Conservation (phyloP, 202 grass and related monocot genomes). For the Miscanthus sacchariflorus region DNA sequence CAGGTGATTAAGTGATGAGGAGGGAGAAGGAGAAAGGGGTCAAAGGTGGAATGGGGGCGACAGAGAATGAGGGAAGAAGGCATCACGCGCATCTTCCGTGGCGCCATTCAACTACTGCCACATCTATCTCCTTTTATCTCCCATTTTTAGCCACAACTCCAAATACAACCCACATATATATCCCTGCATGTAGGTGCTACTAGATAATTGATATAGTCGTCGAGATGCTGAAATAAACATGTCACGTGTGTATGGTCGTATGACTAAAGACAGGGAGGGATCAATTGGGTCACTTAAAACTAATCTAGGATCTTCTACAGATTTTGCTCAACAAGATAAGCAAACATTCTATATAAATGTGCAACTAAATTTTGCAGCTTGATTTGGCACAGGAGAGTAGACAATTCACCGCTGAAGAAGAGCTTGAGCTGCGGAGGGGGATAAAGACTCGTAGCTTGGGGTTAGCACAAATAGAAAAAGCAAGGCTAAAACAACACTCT, state of each 20-base stretch:
- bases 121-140: not conserved
- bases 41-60: not conserved
- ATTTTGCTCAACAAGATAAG: too few relatives aligned
- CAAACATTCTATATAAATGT: too few relatives aligned
- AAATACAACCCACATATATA: not conserved
- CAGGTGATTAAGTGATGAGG: not conserved
- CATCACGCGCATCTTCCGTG: slow-evolving; percentile 10
- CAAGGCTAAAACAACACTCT: too few relatives aligned
- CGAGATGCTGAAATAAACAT: not conserved
- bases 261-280: not conserved
- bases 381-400: too few relatives aligned
- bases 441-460: too few relatives aligned
- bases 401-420: too few relatives aligned
- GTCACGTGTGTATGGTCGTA: not conserved
- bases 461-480: too few relatives aligned
- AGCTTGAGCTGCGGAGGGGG: too few relatives aligned
- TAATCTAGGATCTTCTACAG: too few relatives aligned
- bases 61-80: slow-evolving; percentile 16
- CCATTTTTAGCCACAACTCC: slow-evolving; percentile 45
- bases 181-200: not conserved
- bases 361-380: too few relatives aligned
- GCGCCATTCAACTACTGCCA: slow-evolving; percentile 15
- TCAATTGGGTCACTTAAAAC: too few relatives aligned
- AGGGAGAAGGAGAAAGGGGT: slow-evolving; percentile 46
- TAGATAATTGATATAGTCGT: not conserved